Evolutionary conservation across 164 flowering plant species (phyloP), one percentile per base, ranked within the genome.

Genomic region (Stephania cephalantha): DNA sequence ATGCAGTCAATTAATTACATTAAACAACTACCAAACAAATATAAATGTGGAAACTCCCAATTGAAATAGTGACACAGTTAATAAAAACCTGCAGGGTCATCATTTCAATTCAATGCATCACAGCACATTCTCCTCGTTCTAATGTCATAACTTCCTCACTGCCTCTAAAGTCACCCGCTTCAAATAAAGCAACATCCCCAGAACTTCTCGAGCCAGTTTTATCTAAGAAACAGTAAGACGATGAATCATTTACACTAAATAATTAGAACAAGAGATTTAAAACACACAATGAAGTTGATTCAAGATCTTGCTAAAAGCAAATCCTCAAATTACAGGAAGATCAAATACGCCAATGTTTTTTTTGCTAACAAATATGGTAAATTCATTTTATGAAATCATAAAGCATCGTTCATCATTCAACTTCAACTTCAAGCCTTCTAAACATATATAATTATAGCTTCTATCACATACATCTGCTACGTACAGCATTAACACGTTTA

Each of bases 61-160:
- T 69, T 18, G 71, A 18, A 50, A 13, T 9, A 69, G 71, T 69
- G 48, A 7, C 13, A 6, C 64, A 58, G 15, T 58, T 58, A 58
- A 66, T 64, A 9, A 53, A 35, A 50, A 87, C 91, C 89, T 87
- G 91, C 72, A 71, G 71, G 81, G 82, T 79, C 85, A 84, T 85
- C 91, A 88, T 87, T 79, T 78, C 86, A 83, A 81, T 78, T 76
- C 74, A 80, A 75, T 48, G 82, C 77, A 78, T 79, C 71, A 76
- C 83, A 75, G 77, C 12, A 69, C 87, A 84, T 42, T 53, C 73
- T 74, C 82, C 22, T 52, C 2, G 9, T 68, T 71, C 46, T 25
- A 12, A 42, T 31, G 17, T 30, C 35, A 20, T 11, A 7, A 3
- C 55, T 68, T 68, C 48, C 22, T 53, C 11, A n/a, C 44, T 9